Conservation (phyloP, 2,329 filamentous ascomycete species). For the Beauveria bassiana region DNA sequence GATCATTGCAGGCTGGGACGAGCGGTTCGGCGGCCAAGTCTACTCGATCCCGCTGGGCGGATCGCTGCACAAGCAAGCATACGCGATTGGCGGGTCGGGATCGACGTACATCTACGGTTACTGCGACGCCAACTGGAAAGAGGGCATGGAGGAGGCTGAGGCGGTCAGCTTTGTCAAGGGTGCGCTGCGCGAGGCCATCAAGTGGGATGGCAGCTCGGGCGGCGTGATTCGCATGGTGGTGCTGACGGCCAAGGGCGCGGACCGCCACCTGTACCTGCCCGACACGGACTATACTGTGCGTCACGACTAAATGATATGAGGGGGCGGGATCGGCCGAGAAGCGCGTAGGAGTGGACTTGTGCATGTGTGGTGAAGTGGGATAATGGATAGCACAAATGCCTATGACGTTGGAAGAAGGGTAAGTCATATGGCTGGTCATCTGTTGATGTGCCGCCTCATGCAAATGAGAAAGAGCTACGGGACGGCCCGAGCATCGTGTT, state of each 20-base stretch:
- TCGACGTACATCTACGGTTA: slow-evolving; percentile 99
- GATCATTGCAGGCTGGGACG: slow-evolving; percentile 97
- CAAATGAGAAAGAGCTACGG: neutral
- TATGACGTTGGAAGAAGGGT: too few relatives aligned
- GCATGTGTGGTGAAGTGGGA: neutral
- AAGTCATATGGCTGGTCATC: neutral
- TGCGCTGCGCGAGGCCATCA: slow-evolving; percentile 87
- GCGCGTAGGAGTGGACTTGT: neutral
- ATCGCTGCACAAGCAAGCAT: slow-evolving; percentile 94
- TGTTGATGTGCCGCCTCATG: neutral
- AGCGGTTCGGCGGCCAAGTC: slow-evolving; percentile 89
- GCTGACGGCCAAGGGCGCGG: slow-evolving; percentile 78
- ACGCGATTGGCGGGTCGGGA: slow-evolving; percentile 91
- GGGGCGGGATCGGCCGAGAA: neutral
- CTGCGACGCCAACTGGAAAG: slow-evolving; percentile 92
- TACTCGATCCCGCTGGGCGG: slow-evolving; percentile 96
- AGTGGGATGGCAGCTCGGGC: slow-evolving; percentile 98
- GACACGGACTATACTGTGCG: slow-evolving; percentile 76
- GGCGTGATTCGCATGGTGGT: slow-evolving; percentile 98
- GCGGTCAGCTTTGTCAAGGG: slow-evolving; percentile 91
- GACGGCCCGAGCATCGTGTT: neutral
- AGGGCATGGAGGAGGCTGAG: slow-evolving; percentile 87
- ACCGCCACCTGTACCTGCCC: slow-evolving; percentile 91
- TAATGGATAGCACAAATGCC: too few relatives aligned
- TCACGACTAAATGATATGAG: slow-evolving; percentile 46